Conservation (phyloP, 2,329 filamentous ascomycete genomes). For the Ophiostoma ulmi region DNA sequence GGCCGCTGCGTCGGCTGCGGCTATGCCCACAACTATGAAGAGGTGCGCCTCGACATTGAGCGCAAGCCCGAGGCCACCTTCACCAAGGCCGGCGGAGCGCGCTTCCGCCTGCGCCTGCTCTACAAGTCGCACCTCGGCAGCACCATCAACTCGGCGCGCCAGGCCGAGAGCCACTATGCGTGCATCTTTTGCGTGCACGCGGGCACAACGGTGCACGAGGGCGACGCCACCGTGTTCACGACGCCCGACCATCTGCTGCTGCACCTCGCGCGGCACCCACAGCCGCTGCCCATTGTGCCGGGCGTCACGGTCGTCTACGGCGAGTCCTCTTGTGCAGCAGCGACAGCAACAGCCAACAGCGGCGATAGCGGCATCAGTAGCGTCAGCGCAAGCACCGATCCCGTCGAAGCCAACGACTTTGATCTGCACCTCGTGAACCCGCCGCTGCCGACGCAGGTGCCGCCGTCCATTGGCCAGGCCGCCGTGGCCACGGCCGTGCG, state of each 20-base stretch:
- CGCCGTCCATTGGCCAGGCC: conserved; percentile 31
- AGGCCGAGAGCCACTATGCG: conserved; percentile 36
- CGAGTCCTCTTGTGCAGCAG: conserved; percentile 21
- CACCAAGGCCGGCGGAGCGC: conserved; percentile 32
- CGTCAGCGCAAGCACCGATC: conserved; percentile 22
- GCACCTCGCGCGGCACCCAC: conserved; percentile 39
- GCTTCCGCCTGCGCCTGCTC: conserved; percentile 40
- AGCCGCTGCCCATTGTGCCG: conserved; percentile 37
- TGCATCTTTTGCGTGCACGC: conserved; percentile 39
- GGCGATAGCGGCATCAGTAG: neutral
- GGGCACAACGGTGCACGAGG: conserved; percentile 35
- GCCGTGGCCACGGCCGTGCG: conserved; percentile 36
- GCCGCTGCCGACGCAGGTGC: conserved; percentile 32
- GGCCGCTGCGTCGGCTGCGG: conserved; percentile 31
- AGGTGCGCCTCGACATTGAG: conserved; percentile 33
- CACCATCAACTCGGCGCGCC: conserved; percentile 28
- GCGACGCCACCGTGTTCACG: conserved; percentile 41
- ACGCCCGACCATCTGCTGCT: conserved; percentile 37
- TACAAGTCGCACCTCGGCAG: conserved; percentile 41
- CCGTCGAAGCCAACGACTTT: conserved; percentile 32
- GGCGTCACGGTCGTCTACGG: conserved; percentile 40
- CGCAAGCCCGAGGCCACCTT: conserved; percentile 35
- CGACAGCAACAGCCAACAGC: too few species aligned
- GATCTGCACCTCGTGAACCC: conserved; percentile 38
- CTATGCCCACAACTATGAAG: conserved; percentile 33